Evolutionary conservation across 805 yeast species (phyloP).

Genomic region (Suhomyces emberorum): DNA sequence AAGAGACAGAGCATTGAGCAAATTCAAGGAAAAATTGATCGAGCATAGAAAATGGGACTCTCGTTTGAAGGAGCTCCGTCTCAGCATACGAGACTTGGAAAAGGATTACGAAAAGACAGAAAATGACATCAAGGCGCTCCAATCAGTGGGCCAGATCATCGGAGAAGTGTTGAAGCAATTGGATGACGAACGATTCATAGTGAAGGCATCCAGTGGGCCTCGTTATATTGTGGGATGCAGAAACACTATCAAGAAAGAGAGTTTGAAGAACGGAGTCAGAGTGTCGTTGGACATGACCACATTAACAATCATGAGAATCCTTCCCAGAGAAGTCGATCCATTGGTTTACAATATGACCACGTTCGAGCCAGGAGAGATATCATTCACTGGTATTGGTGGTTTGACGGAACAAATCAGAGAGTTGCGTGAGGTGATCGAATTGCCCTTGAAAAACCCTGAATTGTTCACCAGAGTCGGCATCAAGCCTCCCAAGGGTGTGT

Average conservation of each 20-base stretch:
- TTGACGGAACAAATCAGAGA: conserved; percentile 93
- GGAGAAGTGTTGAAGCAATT: conserved; percentile 96
- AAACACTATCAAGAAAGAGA: conserved; percentile 80
- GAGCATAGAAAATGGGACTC: conserved; percentile 97
- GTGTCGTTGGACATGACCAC: conserved; percentile 98
- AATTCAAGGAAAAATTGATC: conserved; percentile 77
- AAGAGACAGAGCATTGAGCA: conserved; percentile 71
- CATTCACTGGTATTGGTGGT: conserved; percentile 95
- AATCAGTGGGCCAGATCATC: conserved; percentile 93
- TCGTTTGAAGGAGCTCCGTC: conserved; percentile 76
- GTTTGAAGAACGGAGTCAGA: conserved; percentile 87
- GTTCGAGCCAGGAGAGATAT: conserved; percentile 95
- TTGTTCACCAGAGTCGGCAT: conserved; percentile 93
- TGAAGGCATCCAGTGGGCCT: conserved; percentile 96
- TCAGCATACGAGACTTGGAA: conserved; percentile 79
- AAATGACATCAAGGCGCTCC: conserved; percentile 94
- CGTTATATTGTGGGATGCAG: conserved; percentile 97
- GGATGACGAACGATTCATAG: conserved; percentile 91
- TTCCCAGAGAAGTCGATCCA: conserved; percentile 98
- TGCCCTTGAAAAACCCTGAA: conserved; percentile 96
- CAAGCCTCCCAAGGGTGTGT: conserved; percentile 97
- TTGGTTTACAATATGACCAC: conserved; percentile 97
- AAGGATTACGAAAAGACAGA: conserved; percentile 88
- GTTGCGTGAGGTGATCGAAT: conserved; percentile 93
- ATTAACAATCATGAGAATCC: conserved; percentile 91